These are phyloP conservation scores for Balakata baccata DNA, from an alignment of 345 rosid species.

Conservation along the genomic window DNA sequence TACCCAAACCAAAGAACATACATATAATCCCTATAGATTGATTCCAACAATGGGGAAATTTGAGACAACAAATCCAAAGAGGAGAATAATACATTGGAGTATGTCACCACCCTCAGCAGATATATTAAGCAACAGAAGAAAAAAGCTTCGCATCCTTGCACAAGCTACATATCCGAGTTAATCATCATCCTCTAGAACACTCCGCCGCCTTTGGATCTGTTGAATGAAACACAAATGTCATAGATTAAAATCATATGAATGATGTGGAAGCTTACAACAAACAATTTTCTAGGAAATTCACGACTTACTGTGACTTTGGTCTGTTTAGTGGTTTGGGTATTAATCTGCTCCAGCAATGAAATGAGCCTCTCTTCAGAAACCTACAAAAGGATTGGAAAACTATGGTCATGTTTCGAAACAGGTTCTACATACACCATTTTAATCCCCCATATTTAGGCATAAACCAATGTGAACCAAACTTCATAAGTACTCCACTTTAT, in stretches of 20 bases:
- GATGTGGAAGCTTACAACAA: not conserved
- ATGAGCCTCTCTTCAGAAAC: slow-evolving; percentile 92
- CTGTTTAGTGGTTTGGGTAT: slow-evolving; percentile 83
- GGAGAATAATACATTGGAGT: not conserved
- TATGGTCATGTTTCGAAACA: not conserved
- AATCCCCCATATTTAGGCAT: not conserved
- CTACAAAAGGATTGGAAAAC: slow-evolving; percentile 27
- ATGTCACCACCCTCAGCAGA: not conserved
- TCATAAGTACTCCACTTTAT: slow-evolving; percentile 7
- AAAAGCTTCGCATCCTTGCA: not conserved
- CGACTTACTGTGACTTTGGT: slow-evolving; percentile 83
- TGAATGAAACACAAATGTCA: slow-evolving; percentile 8
- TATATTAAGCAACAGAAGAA: not conserved
- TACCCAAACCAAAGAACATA: not conserved
- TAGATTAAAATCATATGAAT: not conserved
- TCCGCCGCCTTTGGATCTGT: slow-evolving; percentile 95
- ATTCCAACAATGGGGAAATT: not conserved
- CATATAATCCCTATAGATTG: not conserved
- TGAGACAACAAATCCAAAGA: not conserved
- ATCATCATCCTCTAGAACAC: slow-evolving; percentile 81
- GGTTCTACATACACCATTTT: not conserved
- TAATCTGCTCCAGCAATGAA: slow-evolving; percentile 81
- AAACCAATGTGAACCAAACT: not conserved
- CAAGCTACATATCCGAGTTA: slow-evolving; percentile 26
- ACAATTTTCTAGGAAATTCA: not conserved